Percentiles rank a stretch among this genome's conserved stretches.
phyloP scores from a whole-genome alignment of 1,284 basidiomycete species.

The Microbotryum violaceum region DNA sequence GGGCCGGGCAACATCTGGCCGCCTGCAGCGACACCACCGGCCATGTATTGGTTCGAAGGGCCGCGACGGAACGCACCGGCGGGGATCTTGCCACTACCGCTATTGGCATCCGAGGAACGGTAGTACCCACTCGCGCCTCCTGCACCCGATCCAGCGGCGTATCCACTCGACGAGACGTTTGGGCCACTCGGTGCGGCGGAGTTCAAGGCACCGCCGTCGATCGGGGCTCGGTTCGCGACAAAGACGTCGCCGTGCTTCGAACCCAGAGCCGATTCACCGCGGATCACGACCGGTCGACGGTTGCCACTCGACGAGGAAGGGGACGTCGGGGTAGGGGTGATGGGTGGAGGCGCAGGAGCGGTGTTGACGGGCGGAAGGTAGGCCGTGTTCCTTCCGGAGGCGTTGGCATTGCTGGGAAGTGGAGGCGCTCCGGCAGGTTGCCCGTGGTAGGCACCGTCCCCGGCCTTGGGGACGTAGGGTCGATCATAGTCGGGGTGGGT shows the following conservation, averaged over 20 bases:
- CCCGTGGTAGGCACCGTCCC: too few relatives aligned
- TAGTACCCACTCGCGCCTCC: constrained; percentile 3
- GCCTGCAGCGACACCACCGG: neutral
- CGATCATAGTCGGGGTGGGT: too few relatives aligned
- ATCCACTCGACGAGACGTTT: neutral
- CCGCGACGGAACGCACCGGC: constrained; percentile 24
- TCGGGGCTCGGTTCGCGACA: constrained; percentile 4
- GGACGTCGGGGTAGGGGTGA: neutral
- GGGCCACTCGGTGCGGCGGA: neutral
- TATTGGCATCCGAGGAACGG: constrained; percentile 6
- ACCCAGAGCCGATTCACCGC: constrained; percentile 15
- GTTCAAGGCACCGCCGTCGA: neutral
- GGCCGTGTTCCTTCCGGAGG: neutral
- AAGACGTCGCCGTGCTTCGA: constrained; percentile 27
- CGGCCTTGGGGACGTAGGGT: too few relatives aligned
- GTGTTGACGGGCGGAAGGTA: neutral
- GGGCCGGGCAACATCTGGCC: neutral
- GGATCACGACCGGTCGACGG: constrained; percentile 18
- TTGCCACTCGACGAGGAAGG: neutral
- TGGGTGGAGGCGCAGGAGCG: neutral
- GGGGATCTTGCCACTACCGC: constrained; percentile 6
- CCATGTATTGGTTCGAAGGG: neutral
- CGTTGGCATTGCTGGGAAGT: constrained; percentile 2
- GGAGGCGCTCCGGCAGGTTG: neutral
- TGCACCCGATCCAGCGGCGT: neutral